Conservation (phyloP, 139 green algal genomes). For the Penium margaritaceum region DNA sequence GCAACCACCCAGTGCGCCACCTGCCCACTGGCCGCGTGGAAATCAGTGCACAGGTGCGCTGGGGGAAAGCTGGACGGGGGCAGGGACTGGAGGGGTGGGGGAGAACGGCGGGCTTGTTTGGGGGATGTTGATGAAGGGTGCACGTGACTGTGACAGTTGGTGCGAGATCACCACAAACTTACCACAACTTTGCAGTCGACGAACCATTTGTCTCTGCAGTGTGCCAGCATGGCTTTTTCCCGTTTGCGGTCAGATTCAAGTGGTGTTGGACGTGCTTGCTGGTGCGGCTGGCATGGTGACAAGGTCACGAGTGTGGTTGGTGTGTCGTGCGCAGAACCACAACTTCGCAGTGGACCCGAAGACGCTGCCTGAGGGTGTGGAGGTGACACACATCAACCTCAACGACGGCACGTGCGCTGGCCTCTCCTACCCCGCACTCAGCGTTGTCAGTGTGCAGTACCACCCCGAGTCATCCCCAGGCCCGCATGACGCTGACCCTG, state of each 20-base stretch:
- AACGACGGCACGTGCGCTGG: slow-evolving; percentile 98
- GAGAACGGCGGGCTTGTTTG: background rate
- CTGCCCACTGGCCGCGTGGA: slow-evolving; percentile 49
- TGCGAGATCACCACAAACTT: too few relatives aligned
- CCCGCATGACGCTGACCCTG: slow-evolving; percentile 87
- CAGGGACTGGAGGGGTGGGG: background rate
- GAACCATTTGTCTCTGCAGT: too few relatives aligned
- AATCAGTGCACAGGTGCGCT: slow-evolving; percentile 42
- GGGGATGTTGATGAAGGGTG: too few relatives aligned
- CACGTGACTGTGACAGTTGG: too few relatives aligned
- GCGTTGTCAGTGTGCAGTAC: slow-evolving; percentile 96
- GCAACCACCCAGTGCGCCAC: slow-evolving; percentile 93
- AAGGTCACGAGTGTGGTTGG: too few relatives aligned
- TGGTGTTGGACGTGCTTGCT: too few relatives aligned
- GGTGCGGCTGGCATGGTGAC: too few relatives aligned
- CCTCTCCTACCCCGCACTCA: slow-evolving; percentile 54
- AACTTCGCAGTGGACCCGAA: slow-evolving; percentile 96
- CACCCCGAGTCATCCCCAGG: slow-evolving; percentile 93
- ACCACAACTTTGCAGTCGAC: too few relatives aligned
- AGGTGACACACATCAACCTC: slow-evolving; percentile 95
- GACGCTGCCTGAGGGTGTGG: slow-evolving; percentile 73
- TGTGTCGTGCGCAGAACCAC: slow-evolving; percentile 99
- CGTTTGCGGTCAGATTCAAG: too few relatives aligned
- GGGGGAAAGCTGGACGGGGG: background rate
- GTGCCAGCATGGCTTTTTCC: too few relatives aligned